Evolutionary conservation across 495 filamentous ascomycete species (phyloP).

Genomic region (Aspergillus haitiensis): DNA sequence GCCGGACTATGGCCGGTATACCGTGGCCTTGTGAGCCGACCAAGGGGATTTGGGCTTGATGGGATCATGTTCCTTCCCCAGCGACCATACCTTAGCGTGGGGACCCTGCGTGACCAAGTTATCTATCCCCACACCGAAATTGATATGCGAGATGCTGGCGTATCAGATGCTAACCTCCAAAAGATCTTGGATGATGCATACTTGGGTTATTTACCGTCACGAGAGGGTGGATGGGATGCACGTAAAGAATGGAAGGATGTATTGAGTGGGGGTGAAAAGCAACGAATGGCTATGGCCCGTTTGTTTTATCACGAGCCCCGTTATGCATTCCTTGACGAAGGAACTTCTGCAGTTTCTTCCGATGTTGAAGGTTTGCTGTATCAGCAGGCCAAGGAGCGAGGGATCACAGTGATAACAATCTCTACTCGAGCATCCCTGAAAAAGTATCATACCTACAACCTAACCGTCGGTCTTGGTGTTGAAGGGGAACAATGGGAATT

Average conservation of each 20-base stretch:
- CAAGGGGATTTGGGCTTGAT: slow-evolving; percentile 74
- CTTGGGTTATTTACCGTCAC: slow-evolving; percentile 82
- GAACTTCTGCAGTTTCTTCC: slow-evolving; percentile 86
- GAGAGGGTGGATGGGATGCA: slow-evolving; percentile 96
- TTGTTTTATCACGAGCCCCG: slow-evolving; percentile 92
- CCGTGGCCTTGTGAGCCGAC: slow-evolving; percentile 83
- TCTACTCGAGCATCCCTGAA: slow-evolving; percentile 90
- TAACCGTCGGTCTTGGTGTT: slow-evolving; percentile 74
- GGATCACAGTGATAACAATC: slow-evolving; percentile 92
- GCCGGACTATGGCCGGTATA: slow-evolving; percentile 97
- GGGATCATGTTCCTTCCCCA: slow-evolving; percentile 99
- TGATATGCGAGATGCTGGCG: slow-evolving; percentile 83
- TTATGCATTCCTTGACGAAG: slow-evolving; percentile 94
- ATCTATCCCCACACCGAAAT: slow-evolving; percentile 95
- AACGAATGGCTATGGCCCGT: slow-evolving; percentile 86
- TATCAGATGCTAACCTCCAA: slow-evolving; percentile 71
- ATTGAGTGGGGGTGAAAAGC: slow-evolving; percentile 95
- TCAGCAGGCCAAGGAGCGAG: slow-evolving; percentile 84
- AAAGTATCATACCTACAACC: slow-evolving; percentile 88
- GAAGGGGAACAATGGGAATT: slow-evolving; percentile 74
- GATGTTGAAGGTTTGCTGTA: slow-evolving; percentile 96
- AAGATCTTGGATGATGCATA: slow-evolving; percentile 76
- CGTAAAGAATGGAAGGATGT: slow-evolving; percentile 99
- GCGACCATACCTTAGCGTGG: slow-evolving; percentile 86
- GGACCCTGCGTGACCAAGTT: slow-evolving; percentile 95